Evolutionary conservation across 2,329 filamentous ascomycete species (phyloP).

Genomic region (Diaporthe eres): DNA sequence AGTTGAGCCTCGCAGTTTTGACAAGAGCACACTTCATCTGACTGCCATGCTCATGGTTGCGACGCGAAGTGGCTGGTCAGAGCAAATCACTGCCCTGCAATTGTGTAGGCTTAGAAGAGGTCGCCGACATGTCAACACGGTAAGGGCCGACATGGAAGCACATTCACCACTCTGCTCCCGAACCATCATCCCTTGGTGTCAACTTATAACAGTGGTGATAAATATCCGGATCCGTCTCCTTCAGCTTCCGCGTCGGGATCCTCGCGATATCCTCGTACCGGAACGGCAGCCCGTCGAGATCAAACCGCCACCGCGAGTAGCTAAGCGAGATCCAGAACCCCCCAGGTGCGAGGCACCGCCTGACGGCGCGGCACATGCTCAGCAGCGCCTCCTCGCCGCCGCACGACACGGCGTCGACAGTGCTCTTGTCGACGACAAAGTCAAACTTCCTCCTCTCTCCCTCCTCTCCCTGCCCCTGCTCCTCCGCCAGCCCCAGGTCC

Average conservation of each 20-base stretch:
- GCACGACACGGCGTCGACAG: conserved; percentile 63
- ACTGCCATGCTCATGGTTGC: not conserved
- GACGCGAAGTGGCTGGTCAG: not conserved
- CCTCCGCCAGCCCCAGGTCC: not conserved
- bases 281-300: conserved; percentile 56
- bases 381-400: conserved; percentile 55
- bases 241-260: conserved; percentile 58
- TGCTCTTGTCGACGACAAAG: conserved; percentile 65
- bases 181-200: conserved; percentile 46
- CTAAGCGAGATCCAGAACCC: conserved; percentile 64
- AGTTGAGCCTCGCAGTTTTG: too few species aligned
- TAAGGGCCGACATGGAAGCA: not conserved
- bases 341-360: conserved; percentile 50
- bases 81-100: not conserved
- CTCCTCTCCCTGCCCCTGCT: too few species aligned
- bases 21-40: too few species aligned
- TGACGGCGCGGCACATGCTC: conserved; percentile 56
- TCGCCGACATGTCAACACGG: not conserved
- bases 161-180: not conserved
- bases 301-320: conserved; percentile 60
- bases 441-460: conserved; percentile 49
- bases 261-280: conserved; percentile 58
- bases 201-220: conserved; percentile 62
- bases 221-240: conserved; percentile 60
- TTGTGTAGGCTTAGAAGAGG: not conserved